These are phyloP conservation scores for Rhododendron simsii DNA, from an alignment of 148 eudicot species.

Conservation along the genomic window DNA sequence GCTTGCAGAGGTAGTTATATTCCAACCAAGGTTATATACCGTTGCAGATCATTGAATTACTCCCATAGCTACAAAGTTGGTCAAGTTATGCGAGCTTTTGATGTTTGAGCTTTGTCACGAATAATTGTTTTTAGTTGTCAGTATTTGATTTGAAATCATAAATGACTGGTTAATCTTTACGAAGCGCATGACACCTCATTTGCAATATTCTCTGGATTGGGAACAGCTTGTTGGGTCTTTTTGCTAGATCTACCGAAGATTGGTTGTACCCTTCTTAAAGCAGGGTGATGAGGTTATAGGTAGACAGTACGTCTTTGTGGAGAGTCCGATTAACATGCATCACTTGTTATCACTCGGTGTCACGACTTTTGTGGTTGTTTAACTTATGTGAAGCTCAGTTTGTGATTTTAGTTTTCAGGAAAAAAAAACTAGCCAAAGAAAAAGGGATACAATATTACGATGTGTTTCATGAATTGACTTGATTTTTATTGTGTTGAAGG, in stretches of 20 bases:
- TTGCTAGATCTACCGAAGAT: too few species aligned
- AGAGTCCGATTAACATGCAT: not conserved
- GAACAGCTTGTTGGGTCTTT: not conserved
- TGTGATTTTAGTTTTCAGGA: not conserved
- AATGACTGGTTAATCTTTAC: not conserved
- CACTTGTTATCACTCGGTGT: not conserved
- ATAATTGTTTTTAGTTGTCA: not conserved
- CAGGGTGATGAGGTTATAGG: not conserved
- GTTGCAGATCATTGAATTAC: not conserved
- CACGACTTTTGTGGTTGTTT: not conserved
- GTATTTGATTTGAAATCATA: not conserved
- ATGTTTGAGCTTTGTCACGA: not conserved
- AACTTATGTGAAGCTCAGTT: not conserved
- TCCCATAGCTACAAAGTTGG: not conserved
- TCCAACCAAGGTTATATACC: conserved; percentile 21
- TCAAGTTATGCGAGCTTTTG: not conserved
- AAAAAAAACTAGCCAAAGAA: not conserved
- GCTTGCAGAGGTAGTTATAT: conserved; percentile 75
- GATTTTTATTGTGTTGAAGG: not conserved
- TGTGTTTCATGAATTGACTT: not conserved
- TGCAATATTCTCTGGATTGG: not conserved
- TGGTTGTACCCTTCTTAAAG: too few species aligned
- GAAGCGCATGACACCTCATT: not conserved
- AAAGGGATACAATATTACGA: not conserved
- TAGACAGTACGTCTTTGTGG: not conserved